Percentiles rank a stretch among this genome's conserved stretches.
These are phyloP conservation scores for Novymonas esmeraldas DNA, from an alignment of 208 protist genomes.

Conservation along the genomic window DNA sequence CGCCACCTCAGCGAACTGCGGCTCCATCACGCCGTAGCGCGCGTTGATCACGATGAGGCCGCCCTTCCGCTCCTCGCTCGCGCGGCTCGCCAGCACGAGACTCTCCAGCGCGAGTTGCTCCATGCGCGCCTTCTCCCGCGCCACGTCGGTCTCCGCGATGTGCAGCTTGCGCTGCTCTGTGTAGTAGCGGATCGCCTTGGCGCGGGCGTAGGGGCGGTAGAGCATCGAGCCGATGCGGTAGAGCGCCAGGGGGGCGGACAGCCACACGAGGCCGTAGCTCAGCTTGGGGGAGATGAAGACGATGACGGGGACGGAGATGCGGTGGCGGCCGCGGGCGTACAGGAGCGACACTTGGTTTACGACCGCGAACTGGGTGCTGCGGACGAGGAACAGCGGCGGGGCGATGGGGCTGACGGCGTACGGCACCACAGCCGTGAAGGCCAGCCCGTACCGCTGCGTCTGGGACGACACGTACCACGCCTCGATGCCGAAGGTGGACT, in stretches of 20 bases:
- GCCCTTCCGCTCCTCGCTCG: conserved; percentile 64
- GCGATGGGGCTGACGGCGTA: conserved; percentile 55
- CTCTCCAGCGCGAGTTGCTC: conserved; percentile 76
- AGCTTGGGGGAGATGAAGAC: conserved; percentile 61
- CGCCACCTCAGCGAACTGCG: conserved; percentile 52
- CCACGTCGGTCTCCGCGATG: conserved; percentile 75
- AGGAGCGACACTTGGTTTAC: conserved; percentile 74
- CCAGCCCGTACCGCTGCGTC: conserved; percentile 63
- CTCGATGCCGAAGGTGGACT: conserved; percentile 62
- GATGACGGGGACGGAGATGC: conserved; percentile 74
- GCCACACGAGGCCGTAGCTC: conserved; percentile 53
- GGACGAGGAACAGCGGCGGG: conserved; percentile 48
- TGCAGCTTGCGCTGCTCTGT: conserved; percentile 54
- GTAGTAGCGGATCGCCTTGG: conserved; percentile 48
- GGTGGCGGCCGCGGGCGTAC: conserved; percentile 69
- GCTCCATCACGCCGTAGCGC: conserved; percentile 81
- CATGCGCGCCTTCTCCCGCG: conserved; percentile 56
- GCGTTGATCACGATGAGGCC: conserved; percentile 90
- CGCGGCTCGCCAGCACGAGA: conserved; percentile 45
- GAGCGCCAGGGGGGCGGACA: conserved; percentile 51
- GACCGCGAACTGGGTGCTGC: conserved; percentile 39
- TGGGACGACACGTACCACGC: conserved; percentile 61
- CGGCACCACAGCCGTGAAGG: conserved; percentile 58
- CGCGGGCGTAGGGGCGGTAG: conserved; percentile 59
- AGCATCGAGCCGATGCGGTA: conserved; percentile 55